phyloP scores from a whole-genome alignment of 345 rosid genomes.

The Triadica sebifera region DNA sequence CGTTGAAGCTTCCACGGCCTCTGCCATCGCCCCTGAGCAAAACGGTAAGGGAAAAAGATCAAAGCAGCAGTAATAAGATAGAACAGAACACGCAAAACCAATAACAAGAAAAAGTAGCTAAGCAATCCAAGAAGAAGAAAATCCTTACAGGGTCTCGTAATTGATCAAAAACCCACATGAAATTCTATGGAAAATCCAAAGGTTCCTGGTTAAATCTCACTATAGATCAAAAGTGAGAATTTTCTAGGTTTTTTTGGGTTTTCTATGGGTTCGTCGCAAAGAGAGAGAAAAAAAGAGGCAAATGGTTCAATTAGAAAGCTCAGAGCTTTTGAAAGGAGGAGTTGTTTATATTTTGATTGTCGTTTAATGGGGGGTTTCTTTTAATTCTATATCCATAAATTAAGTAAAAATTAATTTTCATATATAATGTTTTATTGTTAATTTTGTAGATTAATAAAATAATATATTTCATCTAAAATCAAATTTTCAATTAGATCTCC shows the following conservation, averaged over 20 bases:
- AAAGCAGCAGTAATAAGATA: slow-evolving; percentile 8
- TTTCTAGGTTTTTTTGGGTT: neutral
- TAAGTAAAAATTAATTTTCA: too few species aligned
- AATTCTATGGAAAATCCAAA: slow-evolving; percentile 20
- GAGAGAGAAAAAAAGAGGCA: slow-evolving; percentile 9
- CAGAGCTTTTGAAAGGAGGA: too few species aligned
- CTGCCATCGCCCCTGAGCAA: too few species aligned
- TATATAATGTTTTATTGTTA: too few species aligned
- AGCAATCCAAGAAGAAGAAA: slow-evolving; percentile 16
- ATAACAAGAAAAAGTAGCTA: slow-evolving; percentile 8
- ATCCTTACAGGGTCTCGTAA: slow-evolving; percentile 41
- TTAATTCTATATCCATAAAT: too few species aligned
- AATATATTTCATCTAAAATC: too few species aligned
- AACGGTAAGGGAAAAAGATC: too few species aligned
- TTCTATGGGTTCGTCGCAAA: neutral
- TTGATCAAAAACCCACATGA: slow-evolving; percentile 31
- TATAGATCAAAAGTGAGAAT: neutral
- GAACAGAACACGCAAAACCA: neutral
- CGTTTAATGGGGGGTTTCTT: too few species aligned
- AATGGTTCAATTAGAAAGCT: slow-evolving; percentile 25
- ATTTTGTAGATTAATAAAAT: too few species aligned
- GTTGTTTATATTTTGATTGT: too few species aligned
- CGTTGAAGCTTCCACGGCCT: too few species aligned
- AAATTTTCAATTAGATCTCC: too few species aligned
- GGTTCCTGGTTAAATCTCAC: slow-evolving; percentile 1